A percentile compares a stretch with the other conserved stretches of the same genome.
These are phyloP conservation scores for Vigna angularis DNA, from an alignment of 306 rosid genomes.

Conservation along the genomic window DNA sequence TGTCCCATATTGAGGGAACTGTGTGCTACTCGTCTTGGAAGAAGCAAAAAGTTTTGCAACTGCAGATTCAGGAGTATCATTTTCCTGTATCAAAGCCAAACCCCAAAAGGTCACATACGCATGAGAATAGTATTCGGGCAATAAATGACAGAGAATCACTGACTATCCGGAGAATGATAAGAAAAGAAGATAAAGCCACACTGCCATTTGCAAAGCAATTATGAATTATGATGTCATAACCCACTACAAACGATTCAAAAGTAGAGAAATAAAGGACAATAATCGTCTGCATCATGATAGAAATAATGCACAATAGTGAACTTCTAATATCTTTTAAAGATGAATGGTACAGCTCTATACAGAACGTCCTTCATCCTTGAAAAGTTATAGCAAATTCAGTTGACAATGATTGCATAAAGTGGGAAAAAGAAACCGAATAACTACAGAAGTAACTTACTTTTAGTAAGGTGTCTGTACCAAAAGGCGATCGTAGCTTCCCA, in stretches of 20 bases:
- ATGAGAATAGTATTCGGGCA: conserved; percentile 7
- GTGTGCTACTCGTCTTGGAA: conserved; percentile 54
- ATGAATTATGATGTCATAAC: conserved; percentile 1
- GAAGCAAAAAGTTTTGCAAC: conserved; percentile 90
- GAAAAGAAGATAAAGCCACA: conserved; percentile 20
- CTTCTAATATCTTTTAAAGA: background rate
- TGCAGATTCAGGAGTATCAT: conserved; percentile 78
- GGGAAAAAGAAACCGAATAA: background rate
- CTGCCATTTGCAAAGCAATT: conserved; percentile 14
- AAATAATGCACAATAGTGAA: conserved; percentile 13
- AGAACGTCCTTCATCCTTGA: background rate
- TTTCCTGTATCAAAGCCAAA: conserved; percentile 63
- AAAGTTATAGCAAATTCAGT: conserved; percentile 16
- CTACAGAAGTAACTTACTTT: conserved; percentile 59
- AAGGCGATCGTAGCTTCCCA: conserved; percentile 93
- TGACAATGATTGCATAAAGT: background rate
- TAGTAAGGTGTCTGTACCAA: conserved; percentile 69
- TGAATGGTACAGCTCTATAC: background rate
- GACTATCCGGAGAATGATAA: background rate
- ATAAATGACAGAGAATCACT: conserved; percentile 14
- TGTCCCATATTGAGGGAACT: conserved; percentile 62
- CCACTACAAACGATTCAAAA: conserved; percentile 14
- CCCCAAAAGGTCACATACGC: conserved; percentile 25
- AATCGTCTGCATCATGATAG: conserved; percentile 5
- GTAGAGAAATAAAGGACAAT: conserved; percentile 9